Evolutionary conservation across 768 basidiomycete genomes (phyloP), one percentile per base, ranked within the genome.

Genomic region (Pulveroboletus ravenelii): DNA sequence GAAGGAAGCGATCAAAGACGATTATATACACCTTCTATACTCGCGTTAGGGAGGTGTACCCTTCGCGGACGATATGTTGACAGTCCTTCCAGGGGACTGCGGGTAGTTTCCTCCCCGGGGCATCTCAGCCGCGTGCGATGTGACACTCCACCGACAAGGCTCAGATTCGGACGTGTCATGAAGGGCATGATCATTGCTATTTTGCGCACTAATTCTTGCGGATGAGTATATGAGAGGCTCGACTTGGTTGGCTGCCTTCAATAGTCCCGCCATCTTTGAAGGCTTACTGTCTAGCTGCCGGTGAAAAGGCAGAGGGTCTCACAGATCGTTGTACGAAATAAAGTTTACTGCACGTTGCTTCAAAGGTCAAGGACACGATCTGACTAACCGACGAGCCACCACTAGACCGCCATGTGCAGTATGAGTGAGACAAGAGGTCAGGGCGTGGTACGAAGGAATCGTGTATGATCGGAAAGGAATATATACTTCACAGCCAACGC

Each of bases 111-210:
- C 76, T 90, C 58, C 96, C 95, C 0, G 89, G 95, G 60, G 87
- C 86, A 64, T 94, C 98, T 65, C 67, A 58, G 89, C 87, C 0
- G 87, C 90, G 7, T 78, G 87, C 51, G 78, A 81, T 52, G 77
- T 81, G 6, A 87, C 89, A 5, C 79, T 23, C 20, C 25, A 27
- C 87, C 58, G 80, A 82, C 52, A 82, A 87, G 59, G 73, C 78
- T 15, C 83, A 89, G 65, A 89, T 97, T 7, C 73, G 80, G 18
- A 76, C 89, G 55, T 76, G 78, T 52, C 89, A 93, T 40, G 83
- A 84, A 44, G 90, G 83, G 25, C 95, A 94, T 62, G 91, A 94
- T 61, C 89, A 93, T 63, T 94, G 94, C 65, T 94, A 85, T 69
- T 96, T 95, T 23, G 40, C 37, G 10, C 32, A 3, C 25, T 27